Evolutionary conservation across 352 stramenopile genomes (phyloP), one percentile per base, ranked within the genome.

Genomic region (Globisporangium solare): DNA sequence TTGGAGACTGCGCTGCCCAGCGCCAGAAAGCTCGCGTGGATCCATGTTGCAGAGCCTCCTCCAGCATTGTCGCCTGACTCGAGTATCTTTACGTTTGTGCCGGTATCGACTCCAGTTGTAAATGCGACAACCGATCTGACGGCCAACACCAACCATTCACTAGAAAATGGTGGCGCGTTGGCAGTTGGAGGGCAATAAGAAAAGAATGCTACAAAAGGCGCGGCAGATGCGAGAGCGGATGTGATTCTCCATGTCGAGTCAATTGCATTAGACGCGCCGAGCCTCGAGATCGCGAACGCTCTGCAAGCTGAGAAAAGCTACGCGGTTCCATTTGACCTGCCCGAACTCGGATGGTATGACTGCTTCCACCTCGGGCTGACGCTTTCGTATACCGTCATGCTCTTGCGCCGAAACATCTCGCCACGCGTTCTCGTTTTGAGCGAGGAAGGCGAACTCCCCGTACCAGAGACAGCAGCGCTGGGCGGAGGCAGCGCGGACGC

Each of bases 81-180:
- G 35, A 86, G 64, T 43, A 87, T 89, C 41, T 86, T 89, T 47
- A 52, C 74, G 10, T 87, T 87, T 40, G 41, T 68, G 14, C 50
- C 66, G 31, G 17, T 46, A 2, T 41, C 47, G 35, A 47, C 20
- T 35, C 11, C 18, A 14, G 35, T 20, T 14, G 35, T 17, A n/a
- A 5, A 51, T 20, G 42, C 22, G 22, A 7, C 22, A 24, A n/a
- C 39, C 39, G 39, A 43, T 43, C 3, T 5, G 13, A 35, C 27
- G 0, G 7, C 27, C 27, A 35, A 10, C 27, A 8, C 27, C 5
- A 6, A 35, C 5, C 7, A 35, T 35, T 7, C 27, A 11, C 5
- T 35, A 35, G 27, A 11, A 8, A 35, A 35, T 35, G 7, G 27
- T 10, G 27, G 7, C 7, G 10, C 4, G 0, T 35, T 35, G 27